A percentile compares a stretch with the other conserved stretches of the same genome.
These are phyloP conservation scores for Omphalotus guepiniiformis DNA, from an alignment of 768 basidiomycete species.

Conservation along the genomic window DNA sequence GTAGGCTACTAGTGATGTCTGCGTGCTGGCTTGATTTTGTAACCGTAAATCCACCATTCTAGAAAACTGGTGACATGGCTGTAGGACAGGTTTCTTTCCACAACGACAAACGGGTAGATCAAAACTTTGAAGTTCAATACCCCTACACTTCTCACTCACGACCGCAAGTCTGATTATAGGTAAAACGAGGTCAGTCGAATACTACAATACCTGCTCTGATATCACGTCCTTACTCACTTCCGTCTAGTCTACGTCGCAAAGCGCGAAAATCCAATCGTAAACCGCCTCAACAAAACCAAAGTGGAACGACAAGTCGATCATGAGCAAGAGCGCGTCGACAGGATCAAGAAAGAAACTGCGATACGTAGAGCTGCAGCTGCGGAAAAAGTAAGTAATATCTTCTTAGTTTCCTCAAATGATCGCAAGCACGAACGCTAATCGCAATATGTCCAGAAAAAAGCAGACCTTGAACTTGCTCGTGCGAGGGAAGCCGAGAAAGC, in stretches of 20 bases:
- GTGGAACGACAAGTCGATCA: constrained; percentile 82
- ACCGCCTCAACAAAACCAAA: constrained; percentile 93
- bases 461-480: constrained; percentile 70
- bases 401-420: not conserved
- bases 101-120: constrained; percentile 72
- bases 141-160: constrained; percentile 5
- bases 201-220: not conserved
- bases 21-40: not conserved
- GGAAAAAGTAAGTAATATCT: constrained; percentile 51
- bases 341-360: constrained; percentile 73
- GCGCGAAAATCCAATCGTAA: constrained; percentile 86
- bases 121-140: not conserved
- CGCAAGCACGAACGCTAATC: not conserved
- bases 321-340: constrained; percentile 80
- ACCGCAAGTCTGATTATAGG: constrained; percentile 34
- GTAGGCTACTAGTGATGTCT: constrained; percentile 32
- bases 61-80: constrained; percentile 99
- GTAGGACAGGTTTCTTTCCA: constrained; percentile 96
- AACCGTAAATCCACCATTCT: not conserved
- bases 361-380: constrained; percentile 55
- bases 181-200: constrained; percentile 62
- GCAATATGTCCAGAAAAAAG: constrained; percentile 61
- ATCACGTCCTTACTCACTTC: not conserved
- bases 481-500: constrained; percentile 83
- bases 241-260: constrained; percentile 66